phyloP scores from a whole-genome alignment of 495 filamentous ascomycete species.

The Articulospora tetracladia region DNA sequence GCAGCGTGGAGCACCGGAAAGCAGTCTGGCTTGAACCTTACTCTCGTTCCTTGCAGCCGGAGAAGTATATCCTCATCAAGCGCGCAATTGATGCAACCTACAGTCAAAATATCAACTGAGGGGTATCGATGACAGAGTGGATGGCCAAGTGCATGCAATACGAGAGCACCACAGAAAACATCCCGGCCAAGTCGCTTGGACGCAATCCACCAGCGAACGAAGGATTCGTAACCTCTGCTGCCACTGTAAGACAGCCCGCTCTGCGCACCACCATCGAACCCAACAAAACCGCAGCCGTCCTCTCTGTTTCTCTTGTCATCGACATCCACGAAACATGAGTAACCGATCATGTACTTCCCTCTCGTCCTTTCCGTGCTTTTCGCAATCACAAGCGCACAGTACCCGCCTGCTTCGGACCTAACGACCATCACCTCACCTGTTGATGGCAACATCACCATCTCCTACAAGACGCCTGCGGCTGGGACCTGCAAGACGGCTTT shows the following conservation, averaged over 20 bases:
- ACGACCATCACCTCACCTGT: constrained; percentile 52
- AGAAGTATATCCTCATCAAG: not conserved
- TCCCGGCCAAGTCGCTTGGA: not conserved
- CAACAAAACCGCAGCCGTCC: not conserved
- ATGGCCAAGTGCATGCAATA: not conserved
- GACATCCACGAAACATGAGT: constrained; percentile 19
- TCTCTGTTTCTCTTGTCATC: not conserved
- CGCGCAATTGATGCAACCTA: not conserved
- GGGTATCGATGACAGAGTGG: not conserved
- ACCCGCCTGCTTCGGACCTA: constrained; percentile 32
- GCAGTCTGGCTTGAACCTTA: too few relatives aligned
- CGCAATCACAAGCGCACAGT: constrained; percentile 21
- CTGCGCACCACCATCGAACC: not conserved
- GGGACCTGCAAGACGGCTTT: constrained; percentile 53
- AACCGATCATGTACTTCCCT: constrained; percentile 21
- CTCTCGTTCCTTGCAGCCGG: not conserved
- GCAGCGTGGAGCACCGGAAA: not conserved
- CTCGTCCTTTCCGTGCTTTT: constrained; percentile 17
- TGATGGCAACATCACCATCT: constrained; percentile 54
- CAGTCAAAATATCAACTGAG: not conserved
- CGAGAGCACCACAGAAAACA: not conserved
- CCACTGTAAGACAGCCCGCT: not conserved
- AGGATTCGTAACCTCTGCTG: not conserved
- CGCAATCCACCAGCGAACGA: not conserved
- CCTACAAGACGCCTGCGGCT: constrained; percentile 52